Evolutionary conservation across 139 green algal genomes (phyloP).

Genomic region (Spirogloea muscicola): DNA sequence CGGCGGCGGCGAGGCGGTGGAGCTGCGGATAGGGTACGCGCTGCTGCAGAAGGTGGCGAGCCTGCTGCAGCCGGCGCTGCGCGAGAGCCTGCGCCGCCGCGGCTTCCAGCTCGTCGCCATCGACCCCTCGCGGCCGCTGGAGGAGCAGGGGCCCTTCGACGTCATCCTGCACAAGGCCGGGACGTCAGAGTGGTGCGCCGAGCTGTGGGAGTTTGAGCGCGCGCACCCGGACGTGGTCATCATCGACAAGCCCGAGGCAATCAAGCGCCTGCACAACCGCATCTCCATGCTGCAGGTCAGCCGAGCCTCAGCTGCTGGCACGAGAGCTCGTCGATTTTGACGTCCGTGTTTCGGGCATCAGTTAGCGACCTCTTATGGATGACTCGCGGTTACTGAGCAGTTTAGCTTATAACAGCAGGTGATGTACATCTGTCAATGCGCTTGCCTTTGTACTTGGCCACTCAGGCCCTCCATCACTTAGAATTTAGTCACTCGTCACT

Average conservation of each 20-base stretch:
- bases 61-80: slow-evolving; percentile 14
- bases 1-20: too few relatives aligned
- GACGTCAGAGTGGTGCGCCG: slow-evolving; percentile 4
- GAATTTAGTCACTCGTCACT: too few relatives aligned
- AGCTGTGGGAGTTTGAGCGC: slow-evolving; percentile 18
- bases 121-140: slow-evolving; percentile 10
- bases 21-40: slow-evolving; percentile 35
- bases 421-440: too few relatives aligned
- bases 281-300: slow-evolving; percentile 43
- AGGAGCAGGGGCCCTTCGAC: slow-evolving; percentile 35
- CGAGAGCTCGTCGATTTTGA: too few relatives aligned
- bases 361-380: too few relatives aligned
- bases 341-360: too few relatives aligned
- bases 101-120: slow-evolving; percentile 19
- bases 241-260: slow-evolving; percentile 28
- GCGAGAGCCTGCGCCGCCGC: not conserved
- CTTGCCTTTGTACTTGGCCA: too few relatives aligned
- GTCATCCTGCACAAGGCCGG: slow-evolving; percentile 37
- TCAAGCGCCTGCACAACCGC: slow-evolving; percentile 25
- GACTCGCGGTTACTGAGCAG: too few relatives aligned
- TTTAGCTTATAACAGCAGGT: too few relatives aligned
- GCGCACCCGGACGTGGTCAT: slow-evolving; percentile 32
- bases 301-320: too few relatives aligned
- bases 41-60: slow-evolving; percentile 15
- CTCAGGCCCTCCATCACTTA: too few relatives aligned